Base-by-base conservation (phyloP, 2,329 filamentous ascomycete genomes). In the Ramularia collo-cygni region DNA sequence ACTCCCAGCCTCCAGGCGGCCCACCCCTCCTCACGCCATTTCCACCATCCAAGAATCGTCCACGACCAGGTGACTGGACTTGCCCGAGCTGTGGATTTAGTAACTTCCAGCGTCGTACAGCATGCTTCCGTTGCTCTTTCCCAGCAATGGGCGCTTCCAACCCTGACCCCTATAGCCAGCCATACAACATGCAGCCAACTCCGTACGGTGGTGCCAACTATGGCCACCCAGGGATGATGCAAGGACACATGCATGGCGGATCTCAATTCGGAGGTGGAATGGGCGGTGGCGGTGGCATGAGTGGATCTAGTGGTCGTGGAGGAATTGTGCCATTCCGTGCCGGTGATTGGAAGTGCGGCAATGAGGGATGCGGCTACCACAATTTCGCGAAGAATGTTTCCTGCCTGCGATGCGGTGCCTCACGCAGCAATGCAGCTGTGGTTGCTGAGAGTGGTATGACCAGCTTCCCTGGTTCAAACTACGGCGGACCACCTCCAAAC, bases 351-450 rank as follows among this genome's bases (percentile, higher is more conserved):
- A 95, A 95, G 67, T 98, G 92, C 60, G 92, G 92, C 41, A 92
- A 92, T 51, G 92, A 98, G 60, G 88, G 89, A 27, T 98, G 92
- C 63, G 87, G 85, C 43, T 98, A 98, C 66, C 92, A 98, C 72
- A 98, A 98, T 71, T 98, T 98, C 62, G 92, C 92, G 47, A 98
- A 98, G 77, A 98, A 98, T 58, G 90, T 96, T 42, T 94, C 87
- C 67, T 98, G 92, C 66, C 78, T 98, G 48, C 85, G 92, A 44
- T 98, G 92, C 61, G 92, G 92, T 63, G 92, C 90, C 38, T 93
- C 88, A 64, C 86, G 92, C 55, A 90, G 90, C 46, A 87, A 85
- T 48, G 92, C 92, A 43, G 89, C 90, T 12, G 85, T 98, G 36
- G 87, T 96, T 42, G 90, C 90, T 19, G 92, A 96, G 64, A 90